Conservation (phyloP, 371 early-diverging fungal genomes). For the Amoeboaphelidium occidentale region DNA sequence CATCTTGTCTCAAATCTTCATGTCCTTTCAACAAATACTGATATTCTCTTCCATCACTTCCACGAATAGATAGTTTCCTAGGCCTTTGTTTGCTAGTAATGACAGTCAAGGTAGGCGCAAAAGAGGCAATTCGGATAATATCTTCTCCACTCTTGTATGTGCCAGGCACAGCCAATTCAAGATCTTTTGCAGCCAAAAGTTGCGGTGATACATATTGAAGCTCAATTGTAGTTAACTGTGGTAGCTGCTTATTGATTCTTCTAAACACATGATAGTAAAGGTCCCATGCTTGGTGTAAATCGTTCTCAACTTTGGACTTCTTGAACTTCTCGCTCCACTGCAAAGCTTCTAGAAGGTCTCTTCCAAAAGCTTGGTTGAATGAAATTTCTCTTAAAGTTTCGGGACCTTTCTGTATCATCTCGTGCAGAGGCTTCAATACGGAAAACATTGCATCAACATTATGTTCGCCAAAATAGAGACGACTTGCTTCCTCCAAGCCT, state of each 20-base stretch:
- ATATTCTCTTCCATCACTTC: slow-evolving; percentile 72
- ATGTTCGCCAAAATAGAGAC: slow-evolving; percentile 59
- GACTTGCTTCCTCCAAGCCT: slow-evolving; percentile 72
- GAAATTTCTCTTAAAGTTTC: slow-evolving; percentile 82
- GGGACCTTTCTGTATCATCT: slow-evolving; percentile 68
- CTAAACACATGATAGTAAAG: slow-evolving; percentile 63
- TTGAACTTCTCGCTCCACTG: slow-evolving; percentile 66
- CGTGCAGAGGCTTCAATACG: slow-evolving; percentile 63
- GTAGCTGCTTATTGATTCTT: slow-evolving; percentile 51
- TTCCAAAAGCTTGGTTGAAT: slow-evolving; percentile 79
- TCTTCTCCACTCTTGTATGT: slow-evolving; percentile 68
- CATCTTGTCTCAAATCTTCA: slow-evolving; percentile 95
- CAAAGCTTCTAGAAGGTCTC: slow-evolving; percentile 72
- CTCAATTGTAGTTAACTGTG: slow-evolving; percentile 56
- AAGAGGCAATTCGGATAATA: slow-evolving; percentile 60
- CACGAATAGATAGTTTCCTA: slow-evolving; percentile 52
- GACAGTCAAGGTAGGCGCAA: slow-evolving; percentile 53
- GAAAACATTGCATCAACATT: slow-evolving; percentile 80
- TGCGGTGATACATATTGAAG: slow-evolving; percentile 78
- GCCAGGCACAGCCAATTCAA: slow-evolving; percentile 84
- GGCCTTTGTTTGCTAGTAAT: slow-evolving; percentile 87
- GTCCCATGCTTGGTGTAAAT: slow-evolving; percentile 86
- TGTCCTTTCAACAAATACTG: slow-evolving; percentile 77
- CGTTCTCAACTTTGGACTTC: slow-evolving; percentile 44
- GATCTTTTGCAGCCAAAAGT: slow-evolving; percentile 50